Evolutionary conservation across 495 filamentous ascomycete species (phyloP).

Genomic region (Ramalina peruviana): DNA sequence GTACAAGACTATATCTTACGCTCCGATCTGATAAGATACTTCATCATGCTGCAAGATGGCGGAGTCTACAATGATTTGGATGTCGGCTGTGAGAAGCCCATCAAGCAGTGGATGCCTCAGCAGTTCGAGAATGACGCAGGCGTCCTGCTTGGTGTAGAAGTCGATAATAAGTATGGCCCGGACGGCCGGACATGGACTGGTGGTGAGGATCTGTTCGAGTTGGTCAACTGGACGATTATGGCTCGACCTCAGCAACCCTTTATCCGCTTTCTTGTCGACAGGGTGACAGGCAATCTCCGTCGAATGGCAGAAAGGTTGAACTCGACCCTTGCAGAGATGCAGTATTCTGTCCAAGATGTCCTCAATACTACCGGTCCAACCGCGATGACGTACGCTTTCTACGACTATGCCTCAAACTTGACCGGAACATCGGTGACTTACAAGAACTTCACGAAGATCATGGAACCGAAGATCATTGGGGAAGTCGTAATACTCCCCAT

Average conservation of each 20-base stretch:
- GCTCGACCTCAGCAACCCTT: slow-evolving; percentile 25
- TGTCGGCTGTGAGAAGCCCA: slow-evolving; percentile 35
- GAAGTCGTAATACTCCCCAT: slow-evolving; percentile 21
- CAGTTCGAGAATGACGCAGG: slow-evolving; percentile 25
- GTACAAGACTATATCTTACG: slow-evolving; percentile 34
- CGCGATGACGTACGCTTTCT: slow-evolving; percentile 12
- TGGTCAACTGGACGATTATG: slow-evolving; percentile 30
- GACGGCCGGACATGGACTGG: slow-evolving; percentile 4
- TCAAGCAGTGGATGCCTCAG: slow-evolving; percentile 37
- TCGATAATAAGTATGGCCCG: slow-evolving; percentile 15
- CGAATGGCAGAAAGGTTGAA: slow-evolving; percentile 1
- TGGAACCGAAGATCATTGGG: slow-evolving; percentile 13
- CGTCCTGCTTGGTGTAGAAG: slow-evolving; percentile 23
- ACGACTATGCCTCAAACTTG: slow-evolving; percentile 5
- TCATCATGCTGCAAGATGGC: slow-evolving; percentile 43
- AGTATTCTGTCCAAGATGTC: slow-evolving; percentile 13
- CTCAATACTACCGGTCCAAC: slow-evolving; percentile 16
- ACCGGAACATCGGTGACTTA: slow-evolving; percentile 1
- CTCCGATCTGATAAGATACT: slow-evolving; percentile 44
- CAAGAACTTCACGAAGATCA: slow-evolving; percentile 14
- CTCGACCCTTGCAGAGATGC: neutral
- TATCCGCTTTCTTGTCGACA: slow-evolving; percentile 9
- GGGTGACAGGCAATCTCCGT: slow-evolving; percentile 17
- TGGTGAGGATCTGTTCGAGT: slow-evolving; percentile 21
- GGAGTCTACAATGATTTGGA: slow-evolving; percentile 46